These are phyloP conservation scores for Podila epicladia DNA, from an alignment of 192 early-diverging fungal genomes.

Conservation along the genomic window DNA sequence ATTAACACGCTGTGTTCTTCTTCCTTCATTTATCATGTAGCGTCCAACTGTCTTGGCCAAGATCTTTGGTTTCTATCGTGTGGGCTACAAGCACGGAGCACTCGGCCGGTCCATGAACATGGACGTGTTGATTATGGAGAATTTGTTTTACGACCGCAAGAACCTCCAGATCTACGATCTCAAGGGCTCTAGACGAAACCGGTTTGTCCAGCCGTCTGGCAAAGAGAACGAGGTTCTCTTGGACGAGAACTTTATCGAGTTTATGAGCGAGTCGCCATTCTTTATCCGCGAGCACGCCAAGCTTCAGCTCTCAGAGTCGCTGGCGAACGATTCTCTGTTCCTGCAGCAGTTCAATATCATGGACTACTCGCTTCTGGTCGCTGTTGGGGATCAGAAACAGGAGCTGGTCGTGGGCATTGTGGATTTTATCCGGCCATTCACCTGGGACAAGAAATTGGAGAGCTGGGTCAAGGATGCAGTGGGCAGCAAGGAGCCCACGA, in stretches of 20 bases:
- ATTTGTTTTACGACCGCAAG: conserved; percentile 89
- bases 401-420: conserved; percentile 98
- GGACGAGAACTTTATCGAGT: conserved; percentile 94
- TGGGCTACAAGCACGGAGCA: conserved; percentile 87
- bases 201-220: conserved; percentile 90
- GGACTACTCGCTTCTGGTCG: conserved; percentile 97
- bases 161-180: conserved; percentile 83
- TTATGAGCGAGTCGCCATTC: conserved; percentile 87
- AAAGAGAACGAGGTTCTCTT: conserved; percentile 86
- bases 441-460: conserved; percentile 99
- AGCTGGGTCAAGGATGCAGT: conserved; percentile 98
- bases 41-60: conserved; percentile 86
- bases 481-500: conserved; percentile 92
- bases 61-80: conserved; percentile 93
- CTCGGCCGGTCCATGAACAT: conserved; percentile 86
- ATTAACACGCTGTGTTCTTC: background rate
- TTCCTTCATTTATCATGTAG: conserved; percentile 48
- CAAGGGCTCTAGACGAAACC: conserved; percentile 95
- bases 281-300: conserved; percentile 94
- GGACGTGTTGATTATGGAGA: conserved; percentile 97
- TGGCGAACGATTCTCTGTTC: conserved; percentile 96
- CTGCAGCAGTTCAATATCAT: conserved; percentile 94
- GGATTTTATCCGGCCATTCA: conserved; percentile 98
- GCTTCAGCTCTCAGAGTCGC: conserved; percentile 80
- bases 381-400: conserved; percentile 85